Evolutionary conservation across 768 basidiomycete genomes (phyloP).

Genomic region (Fistulinella prunicolor): DNA sequence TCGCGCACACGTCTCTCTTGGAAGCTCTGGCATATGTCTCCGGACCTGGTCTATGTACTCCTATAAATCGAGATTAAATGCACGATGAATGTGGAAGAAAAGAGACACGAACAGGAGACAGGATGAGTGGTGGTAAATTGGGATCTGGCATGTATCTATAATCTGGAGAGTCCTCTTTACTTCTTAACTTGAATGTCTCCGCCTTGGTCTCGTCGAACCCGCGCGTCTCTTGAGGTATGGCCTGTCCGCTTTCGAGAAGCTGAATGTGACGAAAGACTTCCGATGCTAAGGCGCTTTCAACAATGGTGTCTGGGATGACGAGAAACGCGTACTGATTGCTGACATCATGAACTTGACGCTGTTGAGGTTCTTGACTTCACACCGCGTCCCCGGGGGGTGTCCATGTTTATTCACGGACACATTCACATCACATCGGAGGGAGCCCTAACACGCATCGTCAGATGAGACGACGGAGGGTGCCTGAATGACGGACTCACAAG

Average conservation of each 20-base stretch:
- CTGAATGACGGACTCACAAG: constrained; percentile 52
- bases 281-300: constrained; percentile 46
- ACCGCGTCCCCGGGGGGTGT: constrained; percentile 70
- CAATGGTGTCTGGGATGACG: background rate
- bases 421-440: constrained; percentile 92
- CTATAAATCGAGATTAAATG: constrained; percentile 37
- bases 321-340: constrained; percentile 68
- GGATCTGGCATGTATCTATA: constrained; percentile 99
- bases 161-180: constrained; percentile 93
- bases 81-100: background rate
- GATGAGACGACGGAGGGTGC: background rate
- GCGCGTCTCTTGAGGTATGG: constrained; percentile 81
- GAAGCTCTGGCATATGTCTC: constrained; percentile 69
- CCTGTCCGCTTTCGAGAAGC: constrained; percentile 41
- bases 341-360: constrained; percentile 80
- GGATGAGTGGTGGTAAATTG: constrained; percentile 74
- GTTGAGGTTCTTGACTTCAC: constrained; percentile 97
- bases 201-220: constrained; percentile 82
- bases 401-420: constrained; percentile 79
- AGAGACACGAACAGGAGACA: constrained; percentile 44
- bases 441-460: constrained; percentile 56
- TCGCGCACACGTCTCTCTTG: constrained; percentile 56
- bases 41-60: constrained; percentile 55
- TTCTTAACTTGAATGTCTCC: constrained; percentile 78
- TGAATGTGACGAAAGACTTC: constrained; percentile 80